phyloP scores from a whole-genome alignment of 352 stramenopile species.

The Pythium plurisporium region DNA sequence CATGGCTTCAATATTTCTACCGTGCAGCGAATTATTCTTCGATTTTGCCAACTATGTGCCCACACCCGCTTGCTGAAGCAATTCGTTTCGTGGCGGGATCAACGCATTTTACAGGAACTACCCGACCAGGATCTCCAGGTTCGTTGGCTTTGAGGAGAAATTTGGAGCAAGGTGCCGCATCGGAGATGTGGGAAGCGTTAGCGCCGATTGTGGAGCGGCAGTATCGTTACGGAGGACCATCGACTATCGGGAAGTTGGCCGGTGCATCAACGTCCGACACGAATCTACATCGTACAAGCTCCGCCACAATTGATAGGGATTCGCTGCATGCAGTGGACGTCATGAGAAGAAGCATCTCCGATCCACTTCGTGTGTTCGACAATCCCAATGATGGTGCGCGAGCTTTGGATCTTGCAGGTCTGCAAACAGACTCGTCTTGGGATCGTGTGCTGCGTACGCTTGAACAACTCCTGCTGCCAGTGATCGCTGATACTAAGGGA shows the following conservation, averaged over 20 bases:
- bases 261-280: background rate
- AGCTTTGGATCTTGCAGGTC: slow-evolving; percentile 5
- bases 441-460: slow-evolving; percentile 13
- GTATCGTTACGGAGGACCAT: background rate
- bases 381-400: background rate
- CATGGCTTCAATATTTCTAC: slow-evolving; percentile 67
- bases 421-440: slow-evolving; percentile 2
- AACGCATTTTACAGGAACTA: background rate
- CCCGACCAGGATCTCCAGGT: background rate
- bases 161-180: background rate
- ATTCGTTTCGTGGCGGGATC: slow-evolving; percentile 15
- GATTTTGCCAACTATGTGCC: slow-evolving; percentile 10
- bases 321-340: background rate
- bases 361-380: background rate
- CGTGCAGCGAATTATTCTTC: slow-evolving; percentile 43
- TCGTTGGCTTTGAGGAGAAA: slow-evolving; percentile 5
- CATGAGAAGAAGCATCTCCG: slow-evolving; percentile 6
- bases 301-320: background rate
- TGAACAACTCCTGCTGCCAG: slow-evolving; percentile 15
- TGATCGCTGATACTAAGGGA: slow-evolving; percentile 32
- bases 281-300: slow-evolving; percentile 4
- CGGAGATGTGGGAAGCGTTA: slow-evolving; percentile 18
- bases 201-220: slow-evolving; percentile 16
- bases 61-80: slow-evolving; percentile 23
- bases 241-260: background rate